Base-by-base conservation (phyloP, 2,329 filamentous ascomycete genomes). In the Hymenoscyphus fructigenus region DNA sequence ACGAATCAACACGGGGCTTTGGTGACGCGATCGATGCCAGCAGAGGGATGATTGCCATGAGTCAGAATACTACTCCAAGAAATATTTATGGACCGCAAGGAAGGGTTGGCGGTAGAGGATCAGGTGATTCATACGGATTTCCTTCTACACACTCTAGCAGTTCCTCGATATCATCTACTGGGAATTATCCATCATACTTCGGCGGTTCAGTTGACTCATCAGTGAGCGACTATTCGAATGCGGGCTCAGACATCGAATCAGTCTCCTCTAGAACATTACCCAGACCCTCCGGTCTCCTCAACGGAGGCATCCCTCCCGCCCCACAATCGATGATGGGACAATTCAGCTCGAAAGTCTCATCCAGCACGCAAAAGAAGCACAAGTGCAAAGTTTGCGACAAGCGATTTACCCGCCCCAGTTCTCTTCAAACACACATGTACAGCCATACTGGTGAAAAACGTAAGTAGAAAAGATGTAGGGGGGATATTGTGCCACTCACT, bases 351-450 rank as follows among this genome's bases (percentile, higher is more conserved):
- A 97, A 97, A 80, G 89, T 97, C 61, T 93, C 93, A 0, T 93
- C 92, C 20, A 97, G 92, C 80, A 95, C 94, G 10, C 93, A 97
- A 77, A 98, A 98, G 88, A 98, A 98, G 84, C 95, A 98, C 82
- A 97, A 97, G 83, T 98, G 94, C 86, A 97, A 97, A 81, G 91
- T 98, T 66, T 98, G 94, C 82, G 94, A 97, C 79, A 97, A 98
- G 85, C 88, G 94, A 55, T 98, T 98, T 78, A 97, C 94, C 1
- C 87, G 94, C 62, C 94, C 94, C 1, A 97, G 93, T 76, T 97
- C 94, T 15, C 79, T 98, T 47, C 94, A 97, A 77, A 98, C 94
- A 36, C 94, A 98, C 77, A 97, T 97, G 91, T 97, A 97, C 80
- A 97, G 93, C 79, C 94, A 98, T 76, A 98, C 94, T 63, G 94